Base-by-base conservation (phyloP, 805 yeast species). In the Nakazawaea peltata region DNA sequence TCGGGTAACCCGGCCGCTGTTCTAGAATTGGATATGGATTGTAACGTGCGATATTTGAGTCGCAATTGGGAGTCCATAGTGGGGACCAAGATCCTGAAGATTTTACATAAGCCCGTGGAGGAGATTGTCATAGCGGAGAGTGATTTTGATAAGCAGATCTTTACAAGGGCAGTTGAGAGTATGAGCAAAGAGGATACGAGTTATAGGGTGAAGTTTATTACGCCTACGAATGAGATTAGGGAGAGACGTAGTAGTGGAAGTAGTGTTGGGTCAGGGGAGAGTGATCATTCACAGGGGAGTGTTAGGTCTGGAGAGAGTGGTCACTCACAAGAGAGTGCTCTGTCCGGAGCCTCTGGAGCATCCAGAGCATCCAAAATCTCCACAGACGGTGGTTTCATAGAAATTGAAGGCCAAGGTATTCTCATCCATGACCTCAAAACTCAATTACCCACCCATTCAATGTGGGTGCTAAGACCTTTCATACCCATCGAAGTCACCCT, bases 381-480 rank as follows among this genome's bases (percentile, higher is more conserved):
- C 0, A 76, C 78, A 14, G 75, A 77, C 46, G 81, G 81, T 5
- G 74, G 69, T 8, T 59, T 71, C 12, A 71, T 79, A 7, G 90
- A 84, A 44, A 61, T 88, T 26, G 97, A 90, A 54, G 97, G 96
- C 1, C 97, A 90, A 50, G 98, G 98, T 3, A 80, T 92, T 8
- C 55, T 90, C 15, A 79, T 92, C 7, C 81, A 76, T 43, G 82
- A 80, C 49, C 54, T 65, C 2, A 59, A 61, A 25, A 65, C 77
- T 0, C 63, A 69, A 12, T 51, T 69, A 25, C 88, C 90, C 1
- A 65, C 81, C 0, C 94, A 86, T 54, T 77, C 95, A 1, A 83
- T 92, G 83, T 90, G 97, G 97, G 77, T 90, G 4, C 67, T 92
- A 5, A 80, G 83, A 47, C 94, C 94, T 3, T 81, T 78, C 55